phyloP scores from a whole-genome alignment of 2,329 filamentous ascomycete species.

The Cercospora sp. region DNA sequence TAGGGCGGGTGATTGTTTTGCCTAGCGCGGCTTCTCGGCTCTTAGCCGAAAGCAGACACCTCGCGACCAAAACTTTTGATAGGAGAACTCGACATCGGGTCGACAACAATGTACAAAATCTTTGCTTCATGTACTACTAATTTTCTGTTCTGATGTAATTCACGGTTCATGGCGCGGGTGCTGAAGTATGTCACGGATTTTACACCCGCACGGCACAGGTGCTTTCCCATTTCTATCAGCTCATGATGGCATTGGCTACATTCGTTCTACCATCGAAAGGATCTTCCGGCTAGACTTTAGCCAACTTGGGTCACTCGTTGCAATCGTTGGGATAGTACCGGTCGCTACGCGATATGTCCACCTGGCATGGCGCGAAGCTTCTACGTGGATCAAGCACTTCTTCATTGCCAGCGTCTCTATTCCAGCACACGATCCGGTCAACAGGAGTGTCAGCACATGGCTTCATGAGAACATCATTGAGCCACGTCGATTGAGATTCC shows the following conservation, averaged over 20 bases:
- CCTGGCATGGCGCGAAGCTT: constrained; percentile 25
- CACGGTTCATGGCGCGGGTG: constrained; percentile 10
- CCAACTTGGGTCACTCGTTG: constrained; percentile 30
- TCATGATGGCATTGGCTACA: constrained; percentile 19
- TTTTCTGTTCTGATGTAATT: constrained; percentile 7
- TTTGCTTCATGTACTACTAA: constrained; percentile 8
- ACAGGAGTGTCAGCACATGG: constrained; percentile 31
- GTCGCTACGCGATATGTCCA: constrained; percentile 23
- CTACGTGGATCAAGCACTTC: constrained; percentile 27
- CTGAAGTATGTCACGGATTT: constrained; percentile 22
- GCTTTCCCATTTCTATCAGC: constrained; percentile 15
- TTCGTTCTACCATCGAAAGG: constrained; percentile 21
- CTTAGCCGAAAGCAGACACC: background rate
- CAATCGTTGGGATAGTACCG: constrained; percentile 27
- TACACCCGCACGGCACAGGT: constrained; percentile 27
- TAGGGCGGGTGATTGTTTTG: constrained; percentile 5
- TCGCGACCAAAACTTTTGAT: constrained; percentile 12
- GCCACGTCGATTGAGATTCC: constrained; percentile 26
- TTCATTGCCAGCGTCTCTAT: constrained; percentile 31
- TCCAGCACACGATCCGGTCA: constrained; percentile 28
- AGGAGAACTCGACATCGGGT: constrained; percentile 10
- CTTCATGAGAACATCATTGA: constrained; percentile 29
- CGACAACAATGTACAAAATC: constrained; percentile 6
- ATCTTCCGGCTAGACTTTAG: constrained; percentile 29
- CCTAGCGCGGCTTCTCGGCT: constrained; percentile 4